Evolutionary conservation across 2,329 filamentous ascomycete genomes (phyloP).

Genomic region (Trichoderma endophyticum): DNA sequence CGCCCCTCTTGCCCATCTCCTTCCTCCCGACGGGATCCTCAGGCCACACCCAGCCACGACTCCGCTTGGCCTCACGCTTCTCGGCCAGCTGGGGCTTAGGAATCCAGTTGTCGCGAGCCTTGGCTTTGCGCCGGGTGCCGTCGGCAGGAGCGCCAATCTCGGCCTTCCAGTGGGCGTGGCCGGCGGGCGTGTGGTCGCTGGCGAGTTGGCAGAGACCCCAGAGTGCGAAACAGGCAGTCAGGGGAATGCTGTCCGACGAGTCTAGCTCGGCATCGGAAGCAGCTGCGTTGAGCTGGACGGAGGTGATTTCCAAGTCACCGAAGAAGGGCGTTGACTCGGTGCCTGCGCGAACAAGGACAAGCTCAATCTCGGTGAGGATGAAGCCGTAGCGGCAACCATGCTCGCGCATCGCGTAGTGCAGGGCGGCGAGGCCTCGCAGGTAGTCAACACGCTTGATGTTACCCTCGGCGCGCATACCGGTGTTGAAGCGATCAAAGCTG

Average conservation of each 20-base stretch:
- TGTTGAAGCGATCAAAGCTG: conserved; percentile 92
- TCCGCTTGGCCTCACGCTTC: conserved; percentile 73
- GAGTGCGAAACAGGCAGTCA: conserved; percentile 70
- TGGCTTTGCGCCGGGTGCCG: conserved; percentile 65
- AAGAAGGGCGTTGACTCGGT: conserved; percentile 71
- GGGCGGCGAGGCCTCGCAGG: conserved; percentile 77
- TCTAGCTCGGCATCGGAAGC: conserved; percentile 28
- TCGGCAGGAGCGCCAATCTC: conserved; percentile 75
- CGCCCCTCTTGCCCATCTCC: conserved; percentile 66
- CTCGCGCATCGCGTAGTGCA: conserved; percentile 91
- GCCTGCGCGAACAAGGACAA: conserved; percentile 83
- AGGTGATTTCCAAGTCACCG: conserved; percentile 76
- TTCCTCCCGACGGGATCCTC: conserved; percentile 70
- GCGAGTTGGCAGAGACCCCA: conserved; percentile 76
- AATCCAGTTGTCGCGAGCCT: conserved; percentile 72
- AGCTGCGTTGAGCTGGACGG: conserved; percentile 53
- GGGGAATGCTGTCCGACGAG: conserved; percentile 37
- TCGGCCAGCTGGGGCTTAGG: conserved; percentile 68
- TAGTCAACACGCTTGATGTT: conserved; percentile 86
- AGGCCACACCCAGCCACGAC: conserved; percentile 71
- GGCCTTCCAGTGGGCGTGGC: conserved; percentile 61
- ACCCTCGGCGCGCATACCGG: conserved; percentile 82
- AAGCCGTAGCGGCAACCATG: conserved; percentile 92
- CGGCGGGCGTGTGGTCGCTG: conserved; percentile 50
- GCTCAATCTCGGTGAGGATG: conserved; percentile 93